A percentile compares a stretch with the other conserved stretches of the same genome.
These are phyloP conservation scores for Fusarium sp. DNA, from an alignment of 2,329 filamentous ascomycete genomes.

Conservation along the genomic window DNA sequence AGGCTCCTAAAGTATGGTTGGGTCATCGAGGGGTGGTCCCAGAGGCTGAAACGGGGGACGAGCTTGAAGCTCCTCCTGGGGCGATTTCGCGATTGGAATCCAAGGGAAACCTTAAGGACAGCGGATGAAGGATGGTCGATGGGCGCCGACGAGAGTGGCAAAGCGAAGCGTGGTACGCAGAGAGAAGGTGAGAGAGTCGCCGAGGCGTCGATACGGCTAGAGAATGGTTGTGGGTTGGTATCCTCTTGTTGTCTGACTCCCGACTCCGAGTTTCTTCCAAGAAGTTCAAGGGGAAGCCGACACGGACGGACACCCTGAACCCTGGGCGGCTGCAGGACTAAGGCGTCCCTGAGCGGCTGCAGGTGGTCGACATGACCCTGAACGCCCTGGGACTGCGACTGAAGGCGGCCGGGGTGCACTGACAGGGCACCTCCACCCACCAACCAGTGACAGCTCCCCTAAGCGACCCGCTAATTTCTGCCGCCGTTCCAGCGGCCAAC, in stretches of 20 bases:
- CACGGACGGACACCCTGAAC: constrained; percentile 27
- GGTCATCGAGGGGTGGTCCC: constrained; percentile 39
- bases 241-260: constrained; percentile 36
- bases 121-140: constrained; percentile 9
- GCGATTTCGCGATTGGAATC: constrained; percentile 35
- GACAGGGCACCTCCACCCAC: constrained; percentile 18
- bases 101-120: constrained; percentile 30
- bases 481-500: constrained; percentile 27
- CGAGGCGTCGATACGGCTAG: constrained; percentile 7
- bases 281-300: constrained; percentile 41
- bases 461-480: constrained; percentile 32
- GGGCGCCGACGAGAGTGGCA: constrained; percentile 1
- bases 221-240: constrained; percentile 32
- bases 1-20: constrained; percentile 25
- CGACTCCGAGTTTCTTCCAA: constrained; percentile 17
- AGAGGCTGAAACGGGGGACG: constrained; percentile 36
- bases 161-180: constrained; percentile 10
- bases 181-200: constrained; percentile 30
- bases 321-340: constrained; percentile 9
- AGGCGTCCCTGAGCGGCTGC: constrained; percentile 5
- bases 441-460: constrained; percentile 13
- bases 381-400: background rate
- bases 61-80: constrained; percentile 26
- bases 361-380: background rate
- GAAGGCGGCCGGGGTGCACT: constrained; percentile 22